Evolutionary conservation across 768 basidiomycete genomes (phyloP), one percentile per base, ranked within the genome.

Genomic region (Lepiota venenata): DNA sequence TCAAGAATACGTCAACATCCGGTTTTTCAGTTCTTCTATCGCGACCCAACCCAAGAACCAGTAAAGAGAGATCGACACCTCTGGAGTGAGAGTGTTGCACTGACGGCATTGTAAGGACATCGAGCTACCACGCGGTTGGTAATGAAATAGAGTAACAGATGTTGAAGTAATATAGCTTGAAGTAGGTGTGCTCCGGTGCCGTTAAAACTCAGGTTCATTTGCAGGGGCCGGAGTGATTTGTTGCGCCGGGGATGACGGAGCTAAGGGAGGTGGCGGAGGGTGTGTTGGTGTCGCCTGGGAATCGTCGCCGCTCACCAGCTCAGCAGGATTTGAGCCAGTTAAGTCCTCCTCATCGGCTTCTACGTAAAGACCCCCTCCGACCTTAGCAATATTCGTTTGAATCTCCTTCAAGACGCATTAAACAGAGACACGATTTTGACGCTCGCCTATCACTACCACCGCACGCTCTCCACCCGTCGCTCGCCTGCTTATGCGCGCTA

Each of bases 341-440:
- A 52, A 58, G 0, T 43, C 67, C 40, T 85, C 87, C 54, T 84
- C 83, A 11, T 88, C 86, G n/a, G 84, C 84, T 60, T 93, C 90
- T 47, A 94, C 91, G 10, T 91, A 94, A 2, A 94, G 74, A 8
- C 82, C 83, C 16, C 79, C 71, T 29, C 93, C 91, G 15, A 93
- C 92, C 63, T 91, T 91, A 18, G 89, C 90, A 15, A 93, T 77
- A 63, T 91, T 91, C 90, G 58, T 84, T 71, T 15, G 74, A 4
- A 93, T 68, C 58, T 88, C 78, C 57, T 79, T 83, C 44, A 94
- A 72, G 29, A 84, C 72, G 4, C 92, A 39, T 92, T 87, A 61
- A 79, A 93, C 1, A 91, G 92, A 54, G 86, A 87, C 2, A 92
- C 93, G 52, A 95, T 93, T 68, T 94, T 92, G 21, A 94, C 91